These are phyloP conservation scores for Fragaria iinumae DNA, from an alignment of 306 rosid species.

Conservation along the genomic window DNA sequence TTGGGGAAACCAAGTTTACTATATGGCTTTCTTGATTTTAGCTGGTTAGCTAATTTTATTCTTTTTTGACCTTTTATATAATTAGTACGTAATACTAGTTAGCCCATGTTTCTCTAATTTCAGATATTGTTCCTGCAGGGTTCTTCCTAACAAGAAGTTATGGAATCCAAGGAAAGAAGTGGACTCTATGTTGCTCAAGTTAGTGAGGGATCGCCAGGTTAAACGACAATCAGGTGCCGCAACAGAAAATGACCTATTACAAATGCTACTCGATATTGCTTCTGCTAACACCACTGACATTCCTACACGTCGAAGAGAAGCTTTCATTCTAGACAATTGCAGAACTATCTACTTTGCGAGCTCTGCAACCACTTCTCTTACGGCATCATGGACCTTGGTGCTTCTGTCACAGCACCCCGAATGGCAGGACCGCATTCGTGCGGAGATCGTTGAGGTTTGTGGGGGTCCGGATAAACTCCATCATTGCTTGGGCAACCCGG, in stretches of 20 bases:
- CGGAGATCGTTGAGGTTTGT: constrained; percentile 8
- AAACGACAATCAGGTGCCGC: neutral
- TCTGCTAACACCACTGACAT: neutral
- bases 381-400: constrained; percentile 25
- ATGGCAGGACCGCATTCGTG: constrained; percentile 20
- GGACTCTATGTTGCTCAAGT: constrained; percentile 1
- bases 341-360: constrained; percentile 20
- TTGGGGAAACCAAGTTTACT: neutral
- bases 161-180: constrained; percentile 7
- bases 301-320: neutral
- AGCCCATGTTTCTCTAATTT: neutral
- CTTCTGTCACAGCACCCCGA: constrained; percentile 21
- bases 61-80: neutral
- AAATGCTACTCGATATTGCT: constrained; percentile 3
- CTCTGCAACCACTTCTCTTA: constrained; percentile 18
- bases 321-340: constrained; percentile 10
- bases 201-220: neutral
- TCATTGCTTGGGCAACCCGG: constrained; percentile 6
- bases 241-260: constrained; percentile 15
- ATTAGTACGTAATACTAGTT: neutral
- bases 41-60: neutral
- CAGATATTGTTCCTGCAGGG: neutral
- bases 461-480: constrained; percentile 10
- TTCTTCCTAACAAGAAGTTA: constrained; percentile 11
- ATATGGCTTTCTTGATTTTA: constrained; percentile 2